Conservation (phyloP, 257 asterid genomes). For the Solanum gandarillasii region DNA sequence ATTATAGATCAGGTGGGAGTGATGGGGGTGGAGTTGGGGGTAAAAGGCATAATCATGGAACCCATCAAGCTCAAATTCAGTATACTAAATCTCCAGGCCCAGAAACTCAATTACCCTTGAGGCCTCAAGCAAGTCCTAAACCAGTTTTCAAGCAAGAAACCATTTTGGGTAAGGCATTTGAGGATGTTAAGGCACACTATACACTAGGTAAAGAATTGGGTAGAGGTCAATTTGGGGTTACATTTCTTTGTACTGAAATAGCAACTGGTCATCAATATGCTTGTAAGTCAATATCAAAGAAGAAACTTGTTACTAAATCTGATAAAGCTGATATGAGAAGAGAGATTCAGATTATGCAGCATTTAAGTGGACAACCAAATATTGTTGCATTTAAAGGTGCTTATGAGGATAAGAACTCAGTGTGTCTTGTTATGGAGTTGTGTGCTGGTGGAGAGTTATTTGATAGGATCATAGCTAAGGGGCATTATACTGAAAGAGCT, state of each 20-base stretch:
- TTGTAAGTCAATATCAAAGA: constrained; percentile 67
- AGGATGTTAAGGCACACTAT: constrained; percentile 38
- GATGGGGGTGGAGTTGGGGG: background rate
- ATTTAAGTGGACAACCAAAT: constrained; percentile 65
- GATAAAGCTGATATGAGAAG: constrained; percentile 73
- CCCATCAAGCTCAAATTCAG: constrained; percentile 29
- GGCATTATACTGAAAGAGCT: constrained; percentile 60
- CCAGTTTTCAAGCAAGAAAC: constrained; percentile 24
- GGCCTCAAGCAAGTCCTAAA: constrained; percentile 20
- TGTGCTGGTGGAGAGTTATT: constrained; percentile 78
- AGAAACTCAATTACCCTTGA: constrained; percentile 27
- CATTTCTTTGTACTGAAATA: constrained; percentile 41
- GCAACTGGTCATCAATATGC: constrained; percentile 42
- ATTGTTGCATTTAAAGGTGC: constrained; percentile 68
- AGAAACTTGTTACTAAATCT: constrained; percentile 41
- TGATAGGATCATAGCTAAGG: constrained; percentile 57
- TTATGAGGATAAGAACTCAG: constrained; percentile 57
- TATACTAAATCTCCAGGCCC: constrained; percentile 40
- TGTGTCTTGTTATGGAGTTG: constrained; percentile 64
- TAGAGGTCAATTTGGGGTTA: constrained; percentile 68
- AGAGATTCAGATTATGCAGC: constrained; percentile 79
- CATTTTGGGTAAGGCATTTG: constrained; percentile 51
- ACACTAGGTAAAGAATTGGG: constrained; percentile 57
- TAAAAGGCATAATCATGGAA: background rate
- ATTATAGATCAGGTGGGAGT: constrained; percentile 11